Base-by-base conservation (phyloP, 768 basidiomycete species). In the Trichaptum fuscoviolaceum region DNA sequence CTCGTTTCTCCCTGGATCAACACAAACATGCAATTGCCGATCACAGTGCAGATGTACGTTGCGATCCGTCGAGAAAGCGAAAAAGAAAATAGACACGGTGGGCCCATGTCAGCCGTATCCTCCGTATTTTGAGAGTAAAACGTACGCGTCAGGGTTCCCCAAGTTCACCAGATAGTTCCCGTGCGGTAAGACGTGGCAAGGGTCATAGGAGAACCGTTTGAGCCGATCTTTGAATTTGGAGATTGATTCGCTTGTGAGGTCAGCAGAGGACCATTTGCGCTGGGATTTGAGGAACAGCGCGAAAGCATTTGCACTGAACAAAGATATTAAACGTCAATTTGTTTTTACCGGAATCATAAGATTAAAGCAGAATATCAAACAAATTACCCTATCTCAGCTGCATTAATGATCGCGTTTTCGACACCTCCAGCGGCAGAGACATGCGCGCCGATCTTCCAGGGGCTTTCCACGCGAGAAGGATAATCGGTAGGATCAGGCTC, bases 101-200 rank as follows among this genome's bases (percentile, higher is more conserved):
- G 42, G 15, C 12, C 12, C 42, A 20, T 12, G 42, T 52, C 12
- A 52, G 42, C 20, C 42, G 42, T 4, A 2, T 61, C 23, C 15
- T 12, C 10, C 24, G 23, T 12, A 25, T 2, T 7, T 7, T 18
- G 20, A 5, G 20, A 24, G 65, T 26, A n/a, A 3, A 25, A 76
- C 90, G 65, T 63, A 92, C 91, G 69, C 69, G 67, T 93, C 90
- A 0, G 90, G 88, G 74, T 94, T 94, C 57, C 87, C 93, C 0
- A 95, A 82, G 72, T 95, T 95, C 62, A 95, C 84, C 30, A 95
- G 83, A 73, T 95, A 95, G 69, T 87, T 93, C 30, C 92, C 93
- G 69, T 95, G 94, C 0, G 92, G 92, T 1, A 96, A 77, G 1
- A 95, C 81, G 67, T 89, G 77, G n/a, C 78, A 76, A 2, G 83